These are phyloP conservation scores for Hypoxylon lenormandii DNA, from an alignment of 495 filamentous ascomycete genomes.

Conservation along the genomic window DNA sequence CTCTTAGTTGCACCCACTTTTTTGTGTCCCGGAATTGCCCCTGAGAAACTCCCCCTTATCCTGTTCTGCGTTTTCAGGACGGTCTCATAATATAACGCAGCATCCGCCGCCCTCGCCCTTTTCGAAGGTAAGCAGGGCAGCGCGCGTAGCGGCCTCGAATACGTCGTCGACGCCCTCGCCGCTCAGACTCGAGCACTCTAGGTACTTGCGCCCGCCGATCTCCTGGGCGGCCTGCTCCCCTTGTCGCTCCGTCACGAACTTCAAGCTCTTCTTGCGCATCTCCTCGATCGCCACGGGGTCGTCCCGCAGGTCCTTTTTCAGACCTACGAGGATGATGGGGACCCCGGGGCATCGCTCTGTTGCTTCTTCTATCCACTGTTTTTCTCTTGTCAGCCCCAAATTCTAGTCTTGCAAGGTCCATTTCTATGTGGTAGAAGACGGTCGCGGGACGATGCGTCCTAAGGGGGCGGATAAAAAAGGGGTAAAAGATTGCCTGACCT, in stretches of 20 bases:
- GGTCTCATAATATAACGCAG: conserved; percentile 87
- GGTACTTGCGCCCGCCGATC: conserved; percentile 92
- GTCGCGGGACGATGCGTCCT: background rate
- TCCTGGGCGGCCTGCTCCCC: conserved; percentile 83
- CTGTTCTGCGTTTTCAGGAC: background rate
- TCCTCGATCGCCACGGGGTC: conserved; percentile 94
- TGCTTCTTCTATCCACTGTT: conserved; percentile 95
- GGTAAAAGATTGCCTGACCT: conserved; percentile 66
- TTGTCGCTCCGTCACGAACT: conserved; percentile 83
- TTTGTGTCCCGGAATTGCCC: background rate
- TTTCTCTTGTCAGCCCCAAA: conserved; percentile 12
- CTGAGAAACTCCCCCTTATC: too few species aligned
- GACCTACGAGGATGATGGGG: conserved; percentile 93
- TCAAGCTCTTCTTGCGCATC: conserved; percentile 92
- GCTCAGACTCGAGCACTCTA: conserved; percentile 96
- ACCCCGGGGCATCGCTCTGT: conserved; percentile 92
- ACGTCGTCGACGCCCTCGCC: conserved; percentile 99
- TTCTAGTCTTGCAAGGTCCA: background rate
- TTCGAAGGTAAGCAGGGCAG: conserved; percentile 91
- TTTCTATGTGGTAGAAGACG: background rate
- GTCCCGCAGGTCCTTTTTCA: conserved; percentile 97
- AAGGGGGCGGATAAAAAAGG: background rate
- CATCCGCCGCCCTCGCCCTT: conserved; percentile 84
- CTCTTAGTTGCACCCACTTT: conserved; percentile 14
- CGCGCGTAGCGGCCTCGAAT: conserved; percentile 95